Base-by-base conservation (phyloP, 164 flowering plant genomes). In the Tetrastigma voinierianum region DNA sequence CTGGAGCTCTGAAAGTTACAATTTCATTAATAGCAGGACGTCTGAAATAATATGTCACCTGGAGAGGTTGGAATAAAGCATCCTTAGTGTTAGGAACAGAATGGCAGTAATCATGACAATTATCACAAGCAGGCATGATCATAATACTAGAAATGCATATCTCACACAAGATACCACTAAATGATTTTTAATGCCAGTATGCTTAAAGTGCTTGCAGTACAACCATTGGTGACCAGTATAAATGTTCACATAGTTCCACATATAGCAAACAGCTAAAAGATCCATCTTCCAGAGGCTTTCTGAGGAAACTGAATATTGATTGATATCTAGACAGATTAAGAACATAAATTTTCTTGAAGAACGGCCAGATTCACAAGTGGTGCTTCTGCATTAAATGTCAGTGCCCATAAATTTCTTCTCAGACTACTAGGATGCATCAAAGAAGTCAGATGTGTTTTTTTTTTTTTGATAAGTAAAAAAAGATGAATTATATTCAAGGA, bases 41-140 rank as follows among this genome's bases (percentile, higher is more conserved):
- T 67, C 73, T 76, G 72, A 82, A n/a, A 66, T 62, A 78, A 74
- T 76, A 75, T 14, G 81, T 72, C 5, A 78, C 86, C 88, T 84
- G 77, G 23, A 64, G 17, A 51, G n/a, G 46, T 66, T 46, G 43
- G 5, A 49, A 17, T 6, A 46, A 0, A 16, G 4, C 51, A 32
- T 4, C 40, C 40, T 32, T 32, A 32, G 40, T 32, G 40, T 32
- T 32, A 32, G 15, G 46, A 45, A 46, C 15, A 54, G 64, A 55
- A 24, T 2, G 25, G 47, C 11, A 57, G 46, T 1, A 51, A 55
- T 1, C 11, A 48, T n/a, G 20, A 52, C 10, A 52, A 32, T 14
- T 19, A 43, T 11, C 24, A 11, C 24, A 40, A 57, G 44, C 24
- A 40, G 25, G 44, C 44, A 15, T 49, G n/a, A 49, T 49, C n/a